A percentile compares a stretch with the other conserved stretches of the same genome.
These are phyloP conservation scores for Yamadazyma sp. DNA, from an alignment of 1,139 yeast genomes.

Conservation along the genomic window DNA sequence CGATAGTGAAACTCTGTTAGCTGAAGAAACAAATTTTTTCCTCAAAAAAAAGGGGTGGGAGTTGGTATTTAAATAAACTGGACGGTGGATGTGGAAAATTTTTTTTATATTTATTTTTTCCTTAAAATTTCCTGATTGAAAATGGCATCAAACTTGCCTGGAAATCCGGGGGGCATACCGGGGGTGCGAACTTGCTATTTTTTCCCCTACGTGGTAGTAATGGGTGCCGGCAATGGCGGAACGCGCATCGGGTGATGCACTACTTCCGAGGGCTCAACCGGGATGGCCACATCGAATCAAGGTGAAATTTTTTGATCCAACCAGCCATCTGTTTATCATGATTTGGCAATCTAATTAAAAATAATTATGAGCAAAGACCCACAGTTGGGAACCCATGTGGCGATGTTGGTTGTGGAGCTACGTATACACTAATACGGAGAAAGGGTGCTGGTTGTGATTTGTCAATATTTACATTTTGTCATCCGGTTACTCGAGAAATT, in stretches of 20 bases:
- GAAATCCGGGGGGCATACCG: conserved; percentile 7
- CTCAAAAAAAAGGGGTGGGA: conserved; percentile 6
- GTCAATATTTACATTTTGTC: conserved; percentile 1
- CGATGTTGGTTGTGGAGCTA: neutral
- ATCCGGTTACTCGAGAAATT: neutral
- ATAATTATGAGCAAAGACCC: neutral
- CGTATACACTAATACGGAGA: neutral
- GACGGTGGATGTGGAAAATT: conserved; percentile 9
- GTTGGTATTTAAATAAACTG: conserved; percentile 11
- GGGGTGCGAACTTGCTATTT: neutral
- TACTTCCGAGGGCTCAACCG: conserved; percentile 6
- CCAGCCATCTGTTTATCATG: conserved; percentile 11
- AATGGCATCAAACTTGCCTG: neutral
- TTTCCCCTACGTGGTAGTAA: too few species aligned
- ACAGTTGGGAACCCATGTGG: neutral
- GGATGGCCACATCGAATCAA: neutral
- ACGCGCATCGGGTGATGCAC: too few species aligned
- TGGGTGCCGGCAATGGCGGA: too few species aligned
- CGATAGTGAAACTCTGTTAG: conserved; percentile 8
- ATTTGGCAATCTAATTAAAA: neutral
- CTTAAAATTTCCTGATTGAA: conserved; percentile 2
- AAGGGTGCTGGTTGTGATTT: neutral
- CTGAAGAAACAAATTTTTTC: conserved; percentile 5
- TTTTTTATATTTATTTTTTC: conserved; percentile 7
- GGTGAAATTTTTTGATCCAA: conserved; percentile 2